phyloP scores from a whole-genome alignment of 768 basidiomycete genomes.

The Mycena galericulata region DNA sequence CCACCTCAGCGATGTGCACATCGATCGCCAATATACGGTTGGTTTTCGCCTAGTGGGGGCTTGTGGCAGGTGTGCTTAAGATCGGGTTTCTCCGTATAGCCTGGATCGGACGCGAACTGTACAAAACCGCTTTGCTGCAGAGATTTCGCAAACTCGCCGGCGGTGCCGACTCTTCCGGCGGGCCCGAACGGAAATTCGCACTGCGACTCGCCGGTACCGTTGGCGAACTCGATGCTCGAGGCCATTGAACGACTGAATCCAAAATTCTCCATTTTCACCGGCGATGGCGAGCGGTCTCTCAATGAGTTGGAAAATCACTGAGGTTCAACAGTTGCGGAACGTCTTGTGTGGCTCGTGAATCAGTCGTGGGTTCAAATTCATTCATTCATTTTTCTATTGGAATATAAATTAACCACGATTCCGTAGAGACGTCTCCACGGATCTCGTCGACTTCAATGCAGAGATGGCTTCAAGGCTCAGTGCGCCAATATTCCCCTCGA shows the following conservation, averaged over 20 bases:
- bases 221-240: constrained; percentile 52
- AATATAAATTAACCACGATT: background rate
- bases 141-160: constrained; percentile 39
- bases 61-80: background rate
- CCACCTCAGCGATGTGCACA: constrained; percentile 55
- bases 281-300: constrained; percentile 45
- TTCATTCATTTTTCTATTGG: too few species aligned
- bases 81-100: background rate
- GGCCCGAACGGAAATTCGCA: constrained; percentile 44
- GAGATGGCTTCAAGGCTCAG: constrained; percentile 43
- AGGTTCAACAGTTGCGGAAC: constrained; percentile 23
- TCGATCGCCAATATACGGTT: constrained; percentile 52
- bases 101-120: constrained; percentile 47
- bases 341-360: constrained; percentile 45
- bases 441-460: constrained; percentile 44
- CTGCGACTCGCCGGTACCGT: constrained; percentile 50
- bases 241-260: constrained; percentile 43
- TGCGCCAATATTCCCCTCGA: constrained; percentile 41
- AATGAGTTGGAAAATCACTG: too few species aligned
- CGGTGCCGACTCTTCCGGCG: constrained; percentile 43
- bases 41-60: background rate
- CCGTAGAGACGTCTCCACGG: constrained; percentile 40
- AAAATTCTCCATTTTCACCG: constrained; percentile 53
- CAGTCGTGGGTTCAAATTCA: constrained; percentile 36
- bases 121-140: constrained; percentile 53